Conservation (phyloP, 257 asterid species). For the Ilex aquifolium region DNA sequence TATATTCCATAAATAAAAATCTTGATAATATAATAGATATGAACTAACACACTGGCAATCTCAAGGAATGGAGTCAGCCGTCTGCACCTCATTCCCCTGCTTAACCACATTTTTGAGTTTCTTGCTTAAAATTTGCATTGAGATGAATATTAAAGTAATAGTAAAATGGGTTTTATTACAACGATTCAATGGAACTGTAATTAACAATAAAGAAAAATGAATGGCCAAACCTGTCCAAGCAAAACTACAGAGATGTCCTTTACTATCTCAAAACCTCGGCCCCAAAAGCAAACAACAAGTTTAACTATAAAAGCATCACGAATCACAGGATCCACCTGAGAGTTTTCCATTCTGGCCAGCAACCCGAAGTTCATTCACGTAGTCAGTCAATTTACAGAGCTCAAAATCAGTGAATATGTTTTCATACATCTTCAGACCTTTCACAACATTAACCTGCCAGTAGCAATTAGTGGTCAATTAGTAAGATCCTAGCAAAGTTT, state of each 20-base stretch:
- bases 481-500: slow-evolving; percentile 1
- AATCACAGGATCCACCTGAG: slow-evolving; percentile 95
- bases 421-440: slow-evolving; percentile 90
- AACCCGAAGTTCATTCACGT: slow-evolving; percentile 77
- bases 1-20: neutral
- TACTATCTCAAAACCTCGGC: slow-evolving; percentile 75
- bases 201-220: slow-evolving; percentile 30
- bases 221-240: slow-evolving; percentile 72
- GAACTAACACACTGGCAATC: neutral
- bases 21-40: no score
- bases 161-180: neutral
- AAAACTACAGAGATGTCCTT: slow-evolving; percentile 68
- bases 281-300: slow-evolving; percentile 72
- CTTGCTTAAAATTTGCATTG: neutral
- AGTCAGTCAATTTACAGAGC: slow-evolving; percentile 74
- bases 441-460: slow-evolving; percentile 83
- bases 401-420: slow-evolving; percentile 64
- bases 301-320: slow-evolving; percentile 80
- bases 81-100: neutral
- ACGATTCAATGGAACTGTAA: slow-evolving; percentile 7
- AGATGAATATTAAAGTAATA: neutral
- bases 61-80: neutral
- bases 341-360: slow-evolving; percentile 98
- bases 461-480: slow-evolving; percentile 7
- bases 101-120: neutral